Base-by-base conservation (phyloP, 805 yeast species). In the Spencermartinsiella europaea region DNA sequence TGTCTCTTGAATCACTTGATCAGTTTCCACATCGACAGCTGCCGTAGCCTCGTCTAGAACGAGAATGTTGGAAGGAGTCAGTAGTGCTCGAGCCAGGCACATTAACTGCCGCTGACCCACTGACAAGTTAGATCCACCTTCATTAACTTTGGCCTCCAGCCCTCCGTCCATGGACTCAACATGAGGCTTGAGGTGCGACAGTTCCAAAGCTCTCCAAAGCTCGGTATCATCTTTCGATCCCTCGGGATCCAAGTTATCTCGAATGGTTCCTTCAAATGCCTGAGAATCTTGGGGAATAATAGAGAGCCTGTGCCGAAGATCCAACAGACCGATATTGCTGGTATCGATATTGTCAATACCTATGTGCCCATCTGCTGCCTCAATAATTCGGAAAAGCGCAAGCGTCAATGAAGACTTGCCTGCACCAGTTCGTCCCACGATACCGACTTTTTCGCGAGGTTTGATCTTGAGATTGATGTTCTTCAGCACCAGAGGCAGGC, bases 381-480 rank as follows among this genome's bases (percentile, higher is more conserved):
- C 96, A 58, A 90, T 85, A 39, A 89, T 78, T 56, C 97, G 71
- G 73, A 86, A 89, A 34, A 89, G 68, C 0, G 96, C 93, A 58
- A 87, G 68, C 0, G 95, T 84, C 59, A 89, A 72, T 1, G 95
- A 83, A 0, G 93, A 83, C 65, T 89, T 89, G 53, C 98, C 98
- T 2, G 97, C 97, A 53, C 98, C 98, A 0, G 98, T 90, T 62
- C 98, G 77, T 21, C 98, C 98, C 47, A 91, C 97, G 65, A 90
- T 89, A 51, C 98, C 98, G 60, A 90, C 73, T 65, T 91, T 91
- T 63, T 91, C 97, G 47, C 76, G 71, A 1, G 90, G 79, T 40
- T 79, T 73, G 56, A 91, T 79, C 10, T 75, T 67, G 20, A 91
- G 60, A 48, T 70, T 73, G 56, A 91, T 76, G 48, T 81, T 70